Conservation (phyloP, 306 rosid species). For the Herpetospermum pedunculosum region DNA sequence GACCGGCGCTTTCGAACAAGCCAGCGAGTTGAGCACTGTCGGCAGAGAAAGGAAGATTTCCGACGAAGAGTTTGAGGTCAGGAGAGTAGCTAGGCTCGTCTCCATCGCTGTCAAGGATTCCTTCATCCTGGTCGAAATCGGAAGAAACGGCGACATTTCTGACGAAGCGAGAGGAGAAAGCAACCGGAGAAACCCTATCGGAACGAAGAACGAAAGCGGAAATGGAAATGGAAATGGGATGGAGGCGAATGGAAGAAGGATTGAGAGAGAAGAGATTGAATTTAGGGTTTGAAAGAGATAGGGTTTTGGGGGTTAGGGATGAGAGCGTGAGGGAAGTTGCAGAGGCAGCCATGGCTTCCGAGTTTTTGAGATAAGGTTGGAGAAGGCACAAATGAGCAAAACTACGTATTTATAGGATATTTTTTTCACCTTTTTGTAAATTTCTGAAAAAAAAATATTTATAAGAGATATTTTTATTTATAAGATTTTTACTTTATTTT, state of each 20-base stretch:
- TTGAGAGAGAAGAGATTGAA: constrained; percentile 20
- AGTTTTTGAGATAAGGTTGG: constrained; percentile 37
- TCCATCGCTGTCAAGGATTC: constrained; percentile 14
- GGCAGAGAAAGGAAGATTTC: constrained; percentile 66
- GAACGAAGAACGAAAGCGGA: constrained; percentile 33
- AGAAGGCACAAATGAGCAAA: constrained; percentile 12
- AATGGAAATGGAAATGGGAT: constrained; percentile 30
- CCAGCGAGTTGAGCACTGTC: constrained; percentile 91
- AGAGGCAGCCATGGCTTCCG: constrained; percentile 51
- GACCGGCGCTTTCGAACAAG: constrained; percentile 58
- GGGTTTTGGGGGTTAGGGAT: constrained; percentile 30
- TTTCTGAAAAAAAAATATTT: neutral
- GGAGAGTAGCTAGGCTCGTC: constrained; percentile 26
- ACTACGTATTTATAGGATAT: neutral
- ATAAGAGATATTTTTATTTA: no score
- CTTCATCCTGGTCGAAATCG: constrained; percentile 68
- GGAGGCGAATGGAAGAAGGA: constrained; percentile 17
- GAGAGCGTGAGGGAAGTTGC: constrained; percentile 55
- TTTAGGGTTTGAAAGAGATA: constrained; percentile 13
- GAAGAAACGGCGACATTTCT: constrained; percentile 50
- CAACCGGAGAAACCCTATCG: neutral
- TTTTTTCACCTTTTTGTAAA: neutral
- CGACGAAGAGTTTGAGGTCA: constrained; percentile 67
- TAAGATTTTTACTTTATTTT: no score
- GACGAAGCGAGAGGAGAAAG: constrained; percentile 31